Percentiles rank a stretch among this genome's conserved stretches.
Conservation (phyloP, 2,329 filamentous ascomycete species). For the Samsoniella hepiali region DNA sequence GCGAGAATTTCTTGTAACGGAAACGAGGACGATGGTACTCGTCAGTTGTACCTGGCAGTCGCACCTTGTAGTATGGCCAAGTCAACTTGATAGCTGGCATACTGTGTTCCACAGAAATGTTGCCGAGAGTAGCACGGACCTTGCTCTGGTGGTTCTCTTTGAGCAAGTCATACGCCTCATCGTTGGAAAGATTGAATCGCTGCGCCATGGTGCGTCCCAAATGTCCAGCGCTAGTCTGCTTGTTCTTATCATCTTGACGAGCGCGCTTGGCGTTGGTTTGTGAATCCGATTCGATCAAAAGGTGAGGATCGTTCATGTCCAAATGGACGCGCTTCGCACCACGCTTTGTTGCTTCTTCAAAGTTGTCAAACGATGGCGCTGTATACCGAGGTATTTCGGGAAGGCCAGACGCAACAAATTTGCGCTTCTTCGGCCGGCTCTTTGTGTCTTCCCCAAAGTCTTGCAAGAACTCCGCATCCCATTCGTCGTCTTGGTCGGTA, state of each 20-base stretch:
- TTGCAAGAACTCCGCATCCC: slow-evolving; percentile 58
- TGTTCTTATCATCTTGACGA: slow-evolving; percentile 54
- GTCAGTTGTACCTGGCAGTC: slow-evolving; percentile 68
- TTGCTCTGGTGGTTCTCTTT: slow-evolving; percentile 98
- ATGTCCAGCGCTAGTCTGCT: slow-evolving; percentile 65
- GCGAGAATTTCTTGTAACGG: slow-evolving; percentile 64
- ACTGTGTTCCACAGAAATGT: slow-evolving; percentile 90
- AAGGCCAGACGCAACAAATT: slow-evolving; percentile 56
- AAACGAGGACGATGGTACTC: slow-evolving; percentile 82
- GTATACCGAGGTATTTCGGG: slow-evolving; percentile 57
- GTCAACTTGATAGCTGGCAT: slow-evolving; percentile 87
- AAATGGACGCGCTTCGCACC: slow-evolving; percentile 76
- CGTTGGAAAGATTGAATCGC: slow-evolving; percentile 94
- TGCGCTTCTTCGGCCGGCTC: slow-evolving; percentile 64
- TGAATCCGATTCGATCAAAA: slow-evolving; percentile 76
- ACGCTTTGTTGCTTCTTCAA: slow-evolving; percentile 67
- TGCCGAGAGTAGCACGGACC: slow-evolving; percentile 86
- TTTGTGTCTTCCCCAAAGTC: slow-evolving; percentile 44
- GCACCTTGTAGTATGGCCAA: slow-evolving; percentile 94
- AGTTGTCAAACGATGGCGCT: slow-evolving; percentile 75
- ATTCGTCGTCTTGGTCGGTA: slow-evolving; percentile 55
- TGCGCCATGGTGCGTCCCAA: slow-evolving; percentile 70
- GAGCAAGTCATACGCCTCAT: slow-evolving; percentile 89
- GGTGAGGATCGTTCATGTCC: slow-evolving; percentile 82
- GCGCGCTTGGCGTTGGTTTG: slow-evolving; percentile 60